A percentile compares a stretch with the other conserved stretches of the same genome.
These are phyloP conservation scores for Boletellus sp. DNA, from an alignment of 768 basidiomycete species.

Conservation along the genomic window DNA sequence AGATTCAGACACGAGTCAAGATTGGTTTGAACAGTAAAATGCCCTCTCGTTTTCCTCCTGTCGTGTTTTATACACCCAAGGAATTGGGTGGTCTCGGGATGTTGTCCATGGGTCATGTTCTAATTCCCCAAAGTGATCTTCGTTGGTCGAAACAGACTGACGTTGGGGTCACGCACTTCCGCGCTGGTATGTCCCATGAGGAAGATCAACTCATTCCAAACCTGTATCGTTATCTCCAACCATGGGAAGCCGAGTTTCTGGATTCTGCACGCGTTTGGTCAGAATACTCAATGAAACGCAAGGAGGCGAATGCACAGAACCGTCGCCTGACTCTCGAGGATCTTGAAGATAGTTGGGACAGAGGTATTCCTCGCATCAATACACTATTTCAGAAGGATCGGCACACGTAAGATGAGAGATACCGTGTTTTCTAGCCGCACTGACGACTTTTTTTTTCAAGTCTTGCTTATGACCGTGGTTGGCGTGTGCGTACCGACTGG, in stretches of 20 bases:
- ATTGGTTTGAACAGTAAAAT: constrained; percentile 99
- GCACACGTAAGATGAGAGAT: constrained; percentile 60
- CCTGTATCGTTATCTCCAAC: constrained; percentile 92
- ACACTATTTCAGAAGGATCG: constrained; percentile 99
- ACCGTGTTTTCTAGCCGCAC: neutral
- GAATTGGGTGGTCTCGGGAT: constrained; percentile 98
- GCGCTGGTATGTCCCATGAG: constrained; percentile 96
- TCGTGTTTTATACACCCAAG: constrained; percentile 96
- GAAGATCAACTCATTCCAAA: constrained; percentile 96
- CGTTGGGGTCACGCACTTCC: constrained; percentile 96
- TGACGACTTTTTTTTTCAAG: constrained; percentile 32
- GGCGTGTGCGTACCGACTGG: constrained; percentile 97
- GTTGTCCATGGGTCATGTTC: constrained; percentile 98
- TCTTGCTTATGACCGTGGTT: constrained; percentile 96
- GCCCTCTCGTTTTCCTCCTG: constrained; percentile 98
- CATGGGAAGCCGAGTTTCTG: constrained; percentile 96
- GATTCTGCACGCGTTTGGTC: constrained; percentile 99
- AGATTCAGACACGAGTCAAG: constrained; percentile 99
- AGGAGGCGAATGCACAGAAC: constrained; percentile 99
- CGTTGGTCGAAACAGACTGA: constrained; percentile 99
- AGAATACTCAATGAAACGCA: constrained; percentile 98
- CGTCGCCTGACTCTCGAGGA: constrained; percentile 95
- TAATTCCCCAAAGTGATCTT: constrained; percentile 96
- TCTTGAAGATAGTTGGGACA: constrained; percentile 97
- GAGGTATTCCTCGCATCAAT: constrained; percentile 97